phyloP scores from a whole-genome alignment of 148 eudicot genomes.

The Vaccinium vitisidaea region DNA sequence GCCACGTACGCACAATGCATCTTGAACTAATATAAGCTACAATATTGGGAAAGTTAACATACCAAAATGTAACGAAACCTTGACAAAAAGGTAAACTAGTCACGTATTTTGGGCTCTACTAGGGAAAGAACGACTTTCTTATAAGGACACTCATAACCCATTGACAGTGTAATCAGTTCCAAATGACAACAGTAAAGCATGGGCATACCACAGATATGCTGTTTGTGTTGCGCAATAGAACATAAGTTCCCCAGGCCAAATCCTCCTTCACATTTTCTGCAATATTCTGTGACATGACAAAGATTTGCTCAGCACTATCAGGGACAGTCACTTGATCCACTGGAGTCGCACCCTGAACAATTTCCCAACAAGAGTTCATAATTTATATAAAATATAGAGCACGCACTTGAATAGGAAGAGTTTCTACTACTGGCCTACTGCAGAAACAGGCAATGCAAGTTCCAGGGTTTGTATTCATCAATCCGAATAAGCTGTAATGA shows the following conservation, averaged over 20 bases:
- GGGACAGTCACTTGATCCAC: constrained; percentile 53
- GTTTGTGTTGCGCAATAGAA: constrained; percentile 81
- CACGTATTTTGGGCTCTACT: background rate
- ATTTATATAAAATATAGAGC: background rate
- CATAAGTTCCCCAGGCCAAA: constrained; percentile 91
- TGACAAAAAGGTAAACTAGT: background rate
- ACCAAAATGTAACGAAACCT: background rate
- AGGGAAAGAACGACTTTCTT: background rate
- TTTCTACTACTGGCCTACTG: background rate
- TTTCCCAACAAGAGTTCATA: constrained; percentile 6
- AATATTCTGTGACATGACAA: constrained; percentile 66
- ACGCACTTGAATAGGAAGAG: background rate
- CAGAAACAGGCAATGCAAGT: background rate
- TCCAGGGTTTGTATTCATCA: background rate
- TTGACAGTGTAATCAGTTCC: background rate
- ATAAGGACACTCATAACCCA: background rate
- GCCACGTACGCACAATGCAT: constrained; percentile 81
- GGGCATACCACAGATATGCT: constrained; percentile 71
- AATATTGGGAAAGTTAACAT: constrained; percentile 19
- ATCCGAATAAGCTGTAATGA: background rate
- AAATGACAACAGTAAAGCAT: background rate
- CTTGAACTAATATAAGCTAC: constrained; percentile 70
- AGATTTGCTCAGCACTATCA: constrained; percentile 67
- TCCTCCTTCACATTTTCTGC: constrained; percentile 69
- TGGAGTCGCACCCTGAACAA: constrained; percentile 63